phyloP scores from a whole-genome alignment of 2,329 filamentous ascomycete genomes.

The Rutstroemia sp. region DNA sequence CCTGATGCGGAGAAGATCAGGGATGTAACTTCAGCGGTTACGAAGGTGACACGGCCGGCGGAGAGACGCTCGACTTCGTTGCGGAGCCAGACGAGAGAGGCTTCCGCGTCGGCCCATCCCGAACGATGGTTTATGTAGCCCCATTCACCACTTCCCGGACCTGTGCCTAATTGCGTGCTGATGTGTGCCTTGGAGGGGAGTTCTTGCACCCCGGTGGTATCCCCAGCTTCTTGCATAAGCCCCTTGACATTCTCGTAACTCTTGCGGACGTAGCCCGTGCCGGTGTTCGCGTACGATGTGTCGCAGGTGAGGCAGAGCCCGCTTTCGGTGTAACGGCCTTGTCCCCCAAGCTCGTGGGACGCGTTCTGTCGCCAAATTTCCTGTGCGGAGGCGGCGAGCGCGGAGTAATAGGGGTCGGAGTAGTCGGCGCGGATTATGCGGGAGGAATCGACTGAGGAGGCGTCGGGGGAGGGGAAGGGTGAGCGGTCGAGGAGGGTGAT shows the following conservation, averaged over 20 bases:
- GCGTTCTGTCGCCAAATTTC: constrained; percentile 57
- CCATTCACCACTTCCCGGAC: constrained; percentile 48
- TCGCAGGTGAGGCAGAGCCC: constrained; percentile 61
- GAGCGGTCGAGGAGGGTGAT: constrained; percentile 56
- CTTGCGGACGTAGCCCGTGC: constrained; percentile 46
- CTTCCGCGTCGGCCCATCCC: constrained; percentile 76
- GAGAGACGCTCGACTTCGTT: constrained; percentile 16
- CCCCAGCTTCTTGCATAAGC: constrained; percentile 27
- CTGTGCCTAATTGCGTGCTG: constrained; percentile 37
- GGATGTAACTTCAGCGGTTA: constrained; percentile 35
- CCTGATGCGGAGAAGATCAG: constrained; percentile 17
- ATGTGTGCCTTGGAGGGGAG: constrained; percentile 41
- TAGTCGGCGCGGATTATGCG: constrained; percentile 71
- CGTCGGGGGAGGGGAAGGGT: constrained; percentile 51
- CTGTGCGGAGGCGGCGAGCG: constrained; percentile 65
- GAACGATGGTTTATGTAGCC: constrained; percentile 69
- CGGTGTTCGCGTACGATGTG: constrained; percentile 27
- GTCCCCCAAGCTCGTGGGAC: constrained; percentile 42
- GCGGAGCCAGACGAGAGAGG: constrained; percentile 57
- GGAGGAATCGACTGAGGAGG: constrained; percentile 54
- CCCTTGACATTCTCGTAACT: constrained; percentile 53
- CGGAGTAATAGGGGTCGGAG: constrained; percentile 67
- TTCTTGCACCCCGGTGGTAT: constrained; percentile 27
- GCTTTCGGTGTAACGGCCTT: constrained; percentile 62
- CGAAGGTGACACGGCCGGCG: constrained; percentile 40